Percentiles rank a stretch among this genome's conserved stretches.
phyloP scores from a whole-genome alignment of 441 rosid genomes.

The Syzygium syzygioides region DNA sequence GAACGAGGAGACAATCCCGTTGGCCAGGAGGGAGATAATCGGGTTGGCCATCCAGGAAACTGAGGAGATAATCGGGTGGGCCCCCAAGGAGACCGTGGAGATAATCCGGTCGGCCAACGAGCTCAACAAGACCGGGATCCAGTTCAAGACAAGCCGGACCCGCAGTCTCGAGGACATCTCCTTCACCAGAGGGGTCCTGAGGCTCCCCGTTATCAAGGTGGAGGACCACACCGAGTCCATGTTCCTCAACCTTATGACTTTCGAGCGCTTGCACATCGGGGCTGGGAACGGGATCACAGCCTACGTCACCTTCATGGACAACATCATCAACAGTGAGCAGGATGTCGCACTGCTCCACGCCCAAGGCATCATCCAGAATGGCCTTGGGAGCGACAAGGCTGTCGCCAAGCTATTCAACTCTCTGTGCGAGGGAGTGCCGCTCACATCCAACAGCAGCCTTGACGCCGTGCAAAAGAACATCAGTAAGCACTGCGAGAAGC shows the following conservation, averaged over 20 bases:
- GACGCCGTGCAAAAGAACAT: background rate
- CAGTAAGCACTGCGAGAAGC: background rate
- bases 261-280: background rate
- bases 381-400: background rate
- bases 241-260: background rate
- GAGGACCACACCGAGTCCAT: background rate
- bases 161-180: background rate
- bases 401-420: accelerated
- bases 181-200: background rate
- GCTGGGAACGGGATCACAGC: background rate
- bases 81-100: too few relatives aligned
- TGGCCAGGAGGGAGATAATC: too few relatives aligned
- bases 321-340: background rate
- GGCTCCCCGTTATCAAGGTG: background rate
- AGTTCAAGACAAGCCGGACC: background rate
- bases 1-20: too few relatives aligned
- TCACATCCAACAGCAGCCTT: background rate
- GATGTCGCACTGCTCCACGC: background rate
- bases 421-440: background rate
- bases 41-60: too few relatives aligned
- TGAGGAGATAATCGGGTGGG: too few relatives aligned
- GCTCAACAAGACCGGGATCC: background rate
- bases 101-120: background rate
- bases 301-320: background rate
- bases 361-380: background rate